phyloP scores from a whole-genome alignment of 2,329 filamentous ascomycete genomes.

The Fusarium sambucinum region DNA sequence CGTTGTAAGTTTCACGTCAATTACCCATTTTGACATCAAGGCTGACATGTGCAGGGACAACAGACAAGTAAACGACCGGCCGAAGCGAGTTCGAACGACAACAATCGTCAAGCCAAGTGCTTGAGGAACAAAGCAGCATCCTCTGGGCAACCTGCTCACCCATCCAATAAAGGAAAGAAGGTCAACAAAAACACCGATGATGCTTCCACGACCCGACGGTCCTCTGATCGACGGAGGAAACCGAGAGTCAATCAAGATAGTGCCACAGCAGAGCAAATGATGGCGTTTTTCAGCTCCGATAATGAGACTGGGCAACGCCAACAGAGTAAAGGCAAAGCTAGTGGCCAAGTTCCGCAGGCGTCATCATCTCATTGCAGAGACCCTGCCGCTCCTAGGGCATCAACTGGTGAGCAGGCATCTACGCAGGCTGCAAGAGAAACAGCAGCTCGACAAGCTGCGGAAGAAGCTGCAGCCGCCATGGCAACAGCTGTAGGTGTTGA shows the following conservation, averaged over 20 bases:
- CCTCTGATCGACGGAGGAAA: not conserved
- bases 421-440: not conserved
- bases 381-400: not conserved
- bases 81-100: not conserved
- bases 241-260: rapidly evolving
- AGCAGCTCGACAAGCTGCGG: not conserved
- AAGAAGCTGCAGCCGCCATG: not conserved
- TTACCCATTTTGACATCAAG: too few relatives aligned
- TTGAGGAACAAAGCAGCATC: not conserved
- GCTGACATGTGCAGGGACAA: slow-evolving; percentile 1
- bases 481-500: not conserved
- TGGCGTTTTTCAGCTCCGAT: not conserved
- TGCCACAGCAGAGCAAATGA: not conserved
- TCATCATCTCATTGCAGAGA: not conserved
- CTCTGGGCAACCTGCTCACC: not conserved
- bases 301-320: not conserved
- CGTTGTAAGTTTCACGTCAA: slow-evolving; percentile 1
- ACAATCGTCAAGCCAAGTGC: slow-evolving; percentile 4
- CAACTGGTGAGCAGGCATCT: not conserved
- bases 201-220: not conserved
- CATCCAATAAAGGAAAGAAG: not conserved
- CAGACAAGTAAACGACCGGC: not conserved
- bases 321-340: not conserved
- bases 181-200: not conserved
- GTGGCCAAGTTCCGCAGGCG: not conserved